Evolutionary conservation across 345 rosid genomes (phyloP), one percentile per base, ranked within the genome.

Genomic region (Punica granatum): DNA sequence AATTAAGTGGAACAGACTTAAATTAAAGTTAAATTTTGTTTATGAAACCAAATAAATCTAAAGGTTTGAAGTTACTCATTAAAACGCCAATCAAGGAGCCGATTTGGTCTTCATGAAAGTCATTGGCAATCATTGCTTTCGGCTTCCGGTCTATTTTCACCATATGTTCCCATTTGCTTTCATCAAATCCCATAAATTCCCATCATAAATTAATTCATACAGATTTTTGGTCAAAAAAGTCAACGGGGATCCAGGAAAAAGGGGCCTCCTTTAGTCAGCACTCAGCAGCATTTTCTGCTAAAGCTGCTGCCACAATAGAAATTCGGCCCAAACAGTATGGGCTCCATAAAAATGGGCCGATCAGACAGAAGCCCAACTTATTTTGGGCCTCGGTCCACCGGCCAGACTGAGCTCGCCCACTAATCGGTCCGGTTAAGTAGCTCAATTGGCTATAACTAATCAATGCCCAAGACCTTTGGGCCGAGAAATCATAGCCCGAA

Each of bases 51-150:
- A n/a, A n/a, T n/a, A n/a, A n/a, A n/a, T n/a, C n/a, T n/a, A n/a
- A 49, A 21, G 54, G 54, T 19, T 21, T 49, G 54, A 19, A 18
- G 54, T 49, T 49, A n/a, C 54, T 6, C 26, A 6, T 11, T 49
- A 11, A 37, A 49, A 49, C 54, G 26, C 54, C 54, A 49, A 49
- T 49, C 54, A 49, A 49, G 54, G 54, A 49, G 54, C 54, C 54
- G 25, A 18, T 49, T 49, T 4, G 25, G 54, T 25, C 5, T n/a
- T 49, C 26, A 49, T 49, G 7, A 49, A 49, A 19, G 54, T 21
- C 54, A 49, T 49, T 19, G 11, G 26, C 16, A 49, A 21, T 49
- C 26, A 21, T 49, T 18, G 2, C 26, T 49, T 19, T 49, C 54
- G 16, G 3, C 54, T 11, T 49, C 5, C 10, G 41, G 5, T 11